phyloP scores from a whole-genome alignment of 2,329 filamentous ascomycete species.

The Xylaria digitata region DNA sequence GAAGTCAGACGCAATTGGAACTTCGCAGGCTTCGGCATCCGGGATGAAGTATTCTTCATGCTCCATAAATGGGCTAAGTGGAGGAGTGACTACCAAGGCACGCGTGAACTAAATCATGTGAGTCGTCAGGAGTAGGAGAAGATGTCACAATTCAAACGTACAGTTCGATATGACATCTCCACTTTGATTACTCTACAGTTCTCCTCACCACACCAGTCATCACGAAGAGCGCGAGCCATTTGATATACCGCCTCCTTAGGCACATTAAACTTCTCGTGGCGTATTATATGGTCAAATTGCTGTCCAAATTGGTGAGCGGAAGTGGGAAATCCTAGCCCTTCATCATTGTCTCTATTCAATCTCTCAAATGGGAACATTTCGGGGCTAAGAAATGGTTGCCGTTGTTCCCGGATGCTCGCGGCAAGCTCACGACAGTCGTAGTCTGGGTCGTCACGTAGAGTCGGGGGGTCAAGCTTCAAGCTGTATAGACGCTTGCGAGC shows the following conservation, averaged over 20 bases:
- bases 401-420: conserved; percentile 35
- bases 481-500: conserved; percentile 17
- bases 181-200: conserved; percentile 30
- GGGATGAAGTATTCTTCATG: conserved; percentile 43
- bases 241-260: conserved; percentile 39
- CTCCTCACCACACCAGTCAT: conserved; percentile 37
- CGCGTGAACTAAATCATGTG: conserved; percentile 36
- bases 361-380: conserved; percentile 45
- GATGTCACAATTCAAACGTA: conserved; percentile 24
- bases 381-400: conserved; percentile 32
- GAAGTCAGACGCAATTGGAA: conserved; percentile 45
- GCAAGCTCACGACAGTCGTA: conserved; percentile 44
- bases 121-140: conserved; percentile 24
- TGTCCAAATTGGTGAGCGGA: conserved; percentile 33
- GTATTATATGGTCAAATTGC: conserved; percentile 22
- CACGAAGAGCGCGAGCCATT: conserved; percentile 37
- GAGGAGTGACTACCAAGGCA: conserved; percentile 45
- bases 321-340: conserved; percentile 44
- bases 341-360: conserved; percentile 41
- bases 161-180: conserved; percentile 24
- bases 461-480: conserved; percentile 46
- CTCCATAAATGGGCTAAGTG: conserved; percentile 41
- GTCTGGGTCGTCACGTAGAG: conserved; percentile 46
- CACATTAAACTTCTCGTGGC: conserved; percentile 44
- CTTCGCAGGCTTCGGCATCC: conserved; percentile 40